Evolutionary conservation across 2,329 filamentous ascomycete genomes (phyloP).

Genomic region (Pseudogymnoascus sp.): DNA sequence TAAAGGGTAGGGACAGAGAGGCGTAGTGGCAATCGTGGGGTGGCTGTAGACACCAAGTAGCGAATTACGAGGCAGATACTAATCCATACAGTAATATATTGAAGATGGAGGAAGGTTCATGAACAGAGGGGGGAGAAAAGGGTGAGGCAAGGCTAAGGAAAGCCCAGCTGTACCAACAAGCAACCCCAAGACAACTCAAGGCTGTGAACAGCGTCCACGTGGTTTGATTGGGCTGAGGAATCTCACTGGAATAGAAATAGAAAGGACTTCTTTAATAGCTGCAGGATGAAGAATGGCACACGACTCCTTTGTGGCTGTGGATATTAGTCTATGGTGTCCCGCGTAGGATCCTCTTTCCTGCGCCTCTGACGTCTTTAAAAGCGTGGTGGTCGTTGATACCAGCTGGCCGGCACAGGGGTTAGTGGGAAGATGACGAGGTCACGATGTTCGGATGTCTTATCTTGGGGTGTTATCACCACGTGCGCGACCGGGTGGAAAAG

Average conservation of each 20-base stretch:
- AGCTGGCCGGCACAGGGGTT: not conserved
- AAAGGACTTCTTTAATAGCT: not conserved
- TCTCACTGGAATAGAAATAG: not conserved
- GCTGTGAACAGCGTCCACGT: not conserved
- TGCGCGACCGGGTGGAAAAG: not conserved
- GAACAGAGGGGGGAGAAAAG: not conserved
- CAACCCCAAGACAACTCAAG: not conserved
- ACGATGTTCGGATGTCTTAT: not conserved
- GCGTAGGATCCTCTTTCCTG: not conserved
- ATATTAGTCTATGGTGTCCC: not conserved
- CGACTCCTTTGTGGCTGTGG: not conserved
- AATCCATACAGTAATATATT: not conserved
- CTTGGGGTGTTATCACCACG: not conserved
- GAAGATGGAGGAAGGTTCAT: not conserved
- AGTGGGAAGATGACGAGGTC: not conserved
- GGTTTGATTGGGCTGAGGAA: not conserved
- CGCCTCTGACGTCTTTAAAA: not conserved
- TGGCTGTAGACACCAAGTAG: not conserved
- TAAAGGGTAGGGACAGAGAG: not conserved
- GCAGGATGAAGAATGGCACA: not conserved
- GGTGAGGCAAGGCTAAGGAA: not conserved
- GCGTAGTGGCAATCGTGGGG: not conserved
- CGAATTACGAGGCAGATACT: not conserved
- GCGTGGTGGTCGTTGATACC: not conserved
- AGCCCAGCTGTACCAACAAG: not conserved